Evolutionary conservation across 495 filamentous ascomycete genomes (phyloP).

Genomic region (Penicillium simplicissimum): DNA sequence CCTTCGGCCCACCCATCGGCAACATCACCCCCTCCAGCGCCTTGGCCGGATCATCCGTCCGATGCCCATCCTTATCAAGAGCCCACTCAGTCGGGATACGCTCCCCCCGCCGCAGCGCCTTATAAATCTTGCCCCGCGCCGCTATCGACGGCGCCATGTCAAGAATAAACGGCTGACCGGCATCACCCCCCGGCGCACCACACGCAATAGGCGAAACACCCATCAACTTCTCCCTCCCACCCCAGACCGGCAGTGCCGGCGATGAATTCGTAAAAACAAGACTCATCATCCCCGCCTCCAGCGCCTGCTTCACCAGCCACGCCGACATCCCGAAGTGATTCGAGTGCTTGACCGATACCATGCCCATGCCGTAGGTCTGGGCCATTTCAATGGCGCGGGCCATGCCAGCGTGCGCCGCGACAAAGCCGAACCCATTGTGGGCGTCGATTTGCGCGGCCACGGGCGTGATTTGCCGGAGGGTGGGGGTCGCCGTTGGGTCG

Average conservation of each 20-base stretch:
- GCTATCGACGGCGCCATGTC: slow-evolving; percentile 79
- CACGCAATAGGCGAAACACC: slow-evolving; percentile 78
- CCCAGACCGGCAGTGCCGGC: slow-evolving; percentile 73
- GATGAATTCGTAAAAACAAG: slow-evolving; percentile 80
- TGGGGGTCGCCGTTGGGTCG: slow-evolving; percentile 56
- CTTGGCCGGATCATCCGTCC: slow-evolving; percentile 64
- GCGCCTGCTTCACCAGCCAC: slow-evolving; percentile 73
- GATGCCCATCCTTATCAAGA: slow-evolving; percentile 66
- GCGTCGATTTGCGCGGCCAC: slow-evolving; percentile 68
- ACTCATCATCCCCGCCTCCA: slow-evolving; percentile 70
- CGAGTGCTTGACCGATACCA: slow-evolving; percentile 69
- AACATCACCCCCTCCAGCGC: slow-evolving; percentile 74
- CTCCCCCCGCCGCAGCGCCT: slow-evolving; percentile 68
- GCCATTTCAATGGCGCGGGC: slow-evolving; percentile 63
- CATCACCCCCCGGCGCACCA: slow-evolving; percentile 63
- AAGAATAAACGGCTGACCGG: slow-evolving; percentile 60
- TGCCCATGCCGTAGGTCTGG: slow-evolving; percentile 64
- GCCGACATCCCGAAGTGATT: slow-evolving; percentile 85
- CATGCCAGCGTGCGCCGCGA: slow-evolving; percentile 66
- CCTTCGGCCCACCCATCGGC: slow-evolving; percentile 79
- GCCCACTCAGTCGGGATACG: slow-evolving; percentile 76
- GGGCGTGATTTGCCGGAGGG: slow-evolving; percentile 59
- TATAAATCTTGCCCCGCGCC: slow-evolving; percentile 75
- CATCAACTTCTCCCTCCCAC: slow-evolving; percentile 64
- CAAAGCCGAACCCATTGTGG: slow-evolving; percentile 73